Conservation (phyloP, 805 yeast species). For the Candida rishiriensis region DNA sequence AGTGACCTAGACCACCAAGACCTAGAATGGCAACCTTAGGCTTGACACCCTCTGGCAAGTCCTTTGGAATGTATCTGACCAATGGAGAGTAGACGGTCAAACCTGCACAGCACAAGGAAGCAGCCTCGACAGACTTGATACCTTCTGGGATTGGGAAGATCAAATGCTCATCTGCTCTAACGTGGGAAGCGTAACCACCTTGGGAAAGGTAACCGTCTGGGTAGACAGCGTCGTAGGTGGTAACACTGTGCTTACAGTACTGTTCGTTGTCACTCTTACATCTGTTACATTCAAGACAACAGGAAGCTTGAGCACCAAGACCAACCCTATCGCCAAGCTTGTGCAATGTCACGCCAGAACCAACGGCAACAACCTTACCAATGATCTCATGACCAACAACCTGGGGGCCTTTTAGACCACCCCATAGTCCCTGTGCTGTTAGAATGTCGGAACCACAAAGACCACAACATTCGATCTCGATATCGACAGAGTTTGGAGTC, state of each 20-base stretch:
- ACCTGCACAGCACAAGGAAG: constrained; percentile 51
- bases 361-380: constrained; percentile 37
- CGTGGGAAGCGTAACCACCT: constrained; percentile 46
- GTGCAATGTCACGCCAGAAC: constrained; percentile 30
- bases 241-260: constrained; percentile 38
- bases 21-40: constrained; percentile 40
- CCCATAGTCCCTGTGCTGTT: constrained; percentile 43
- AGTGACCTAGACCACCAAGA: constrained; percentile 45
- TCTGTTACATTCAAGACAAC: constrained; percentile 34
- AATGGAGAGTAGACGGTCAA: constrained; percentile 47
- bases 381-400: constrained; percentile 49
- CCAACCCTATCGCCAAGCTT: constrained; percentile 44
- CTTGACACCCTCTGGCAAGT: constrained; percentile 26
- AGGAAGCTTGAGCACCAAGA: constrained; percentile 39
- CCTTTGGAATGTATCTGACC: constrained; percentile 33
- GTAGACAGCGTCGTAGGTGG: constrained; percentile 38
- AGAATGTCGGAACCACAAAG: constrained; percentile 64
- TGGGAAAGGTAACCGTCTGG: constrained; percentile 33
- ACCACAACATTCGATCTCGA: constrained; percentile 59
- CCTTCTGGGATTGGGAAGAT: constrained; percentile 43
- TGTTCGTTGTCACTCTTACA: constrained; percentile 39
- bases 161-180: constrained; percentile 42
- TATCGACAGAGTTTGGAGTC: constrained; percentile 44
- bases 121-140: constrained; percentile 38
- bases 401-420: constrained; percentile 35